Evolutionary conservation across 176 grass and related monocot genomes (phyloP), one percentile per base, ranked within the genome.

Genomic region (Eleusine coracana): DNA sequence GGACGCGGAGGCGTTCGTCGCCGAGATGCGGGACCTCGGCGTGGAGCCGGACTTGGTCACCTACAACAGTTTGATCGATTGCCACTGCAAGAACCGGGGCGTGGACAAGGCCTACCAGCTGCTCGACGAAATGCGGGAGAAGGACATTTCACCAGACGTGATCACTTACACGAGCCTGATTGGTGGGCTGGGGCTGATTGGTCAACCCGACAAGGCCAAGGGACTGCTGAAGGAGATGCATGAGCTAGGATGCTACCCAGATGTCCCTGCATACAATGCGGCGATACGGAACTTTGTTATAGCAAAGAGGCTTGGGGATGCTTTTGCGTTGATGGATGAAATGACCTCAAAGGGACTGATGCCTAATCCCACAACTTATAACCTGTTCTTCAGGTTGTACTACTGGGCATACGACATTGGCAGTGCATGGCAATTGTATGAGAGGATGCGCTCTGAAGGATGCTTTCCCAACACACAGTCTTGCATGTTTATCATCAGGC

Each of bases 51-150:
- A 98, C 79, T 46, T 91, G 71, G 95, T 98, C 25, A 82, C 90
- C 18, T 98, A 95, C 68, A 98, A 98, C 73, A 93, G 86, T 74
- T 44, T 98, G 92, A 93, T 98, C 7, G 90, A 95, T 82, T 94
- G 93, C 34, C 83, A 95, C 34, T 93, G 92, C 71, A 98, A 98
- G 83, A 93, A 93, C 60, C 48, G 95, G 18, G 86, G 68, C 7
- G 56, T 93, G 42, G 74, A 93, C 23, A 93, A 93, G 82, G 92
- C 92, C 38, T 87, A 93, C 44, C 86, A 93, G 46, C n/a, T 91
- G 82, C 67, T 94, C 48, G 95, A 94, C 21, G 84, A 94, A 92
- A 97, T 97, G 92, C 78, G 84, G 29, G 55, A 81, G 13, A 59
- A 82, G 68, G 95, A 91, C 11, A 91, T 94, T 67, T 85, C 62